Base-by-base conservation (phyloP, 176 grass and related monocot species). In the Elymus sibiricus region DNA sequence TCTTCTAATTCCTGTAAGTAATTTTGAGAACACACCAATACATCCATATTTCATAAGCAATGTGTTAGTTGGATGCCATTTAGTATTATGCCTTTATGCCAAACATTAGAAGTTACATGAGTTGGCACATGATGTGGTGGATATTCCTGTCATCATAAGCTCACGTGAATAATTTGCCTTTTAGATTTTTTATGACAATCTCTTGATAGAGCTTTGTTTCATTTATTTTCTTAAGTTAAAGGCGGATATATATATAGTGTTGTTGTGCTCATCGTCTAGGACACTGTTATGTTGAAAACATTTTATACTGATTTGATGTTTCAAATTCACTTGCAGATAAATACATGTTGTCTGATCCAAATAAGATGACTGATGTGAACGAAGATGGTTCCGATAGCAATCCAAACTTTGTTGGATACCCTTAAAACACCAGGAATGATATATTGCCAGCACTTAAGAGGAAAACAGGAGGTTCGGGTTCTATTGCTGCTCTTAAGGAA, bases 321-420 rank as follows among this genome's bases (percentile, higher is more conserved):
- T n/a, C 5, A 63, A 70, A 56, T 82, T 90, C 77, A 76, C 72
- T 80, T 74, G 76, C 89, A 98, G 95, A 95, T 88, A 94, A 93
- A 84, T 98, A 98, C 60, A 31, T 95, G 66, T 91, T 72, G n/a
- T 87, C 75, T 91, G 93, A 89, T 78, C 82, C 44, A 16, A 83
- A 84, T 64, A n/a, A n/a, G n/a, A n/a, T n/a, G n/a, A n/a, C n/a
- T n/a, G n/a, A n/a, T n/a, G n/a, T 85, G 61, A 97, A 92, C 66
- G 87, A 98, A 88, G 84, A 93, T 86, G 85, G 70, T 64, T 87
- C 87, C 63, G 13, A 86, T 80, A 84, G 82, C 66, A 87, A 92
- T 66, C 47, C 82, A 69, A 86, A 72, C 22, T 10, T 87, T 76
- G 93, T 86, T 84, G 88, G 90, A 35, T 91, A 88, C 46, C 79